phyloP scores from a whole-genome alignment of 1,284 basidiomycete genomes.

The Porphyrellus sp. region DNA sequence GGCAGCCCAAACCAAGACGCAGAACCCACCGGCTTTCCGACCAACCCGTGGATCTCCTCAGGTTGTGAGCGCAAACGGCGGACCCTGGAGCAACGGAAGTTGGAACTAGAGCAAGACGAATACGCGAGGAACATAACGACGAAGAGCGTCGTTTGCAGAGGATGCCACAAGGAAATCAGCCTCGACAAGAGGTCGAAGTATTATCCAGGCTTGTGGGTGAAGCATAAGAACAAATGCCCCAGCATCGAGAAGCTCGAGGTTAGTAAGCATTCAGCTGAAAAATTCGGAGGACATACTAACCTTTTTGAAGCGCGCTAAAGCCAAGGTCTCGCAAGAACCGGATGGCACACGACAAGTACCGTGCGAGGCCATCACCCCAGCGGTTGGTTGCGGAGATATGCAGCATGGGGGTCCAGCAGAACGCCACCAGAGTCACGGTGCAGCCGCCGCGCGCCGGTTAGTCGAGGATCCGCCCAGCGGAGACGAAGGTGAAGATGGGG shows the following conservation, averaged over 20 bases:
- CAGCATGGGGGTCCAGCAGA: background rate
- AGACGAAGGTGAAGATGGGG: conserved; percentile 18
- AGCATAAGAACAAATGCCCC: conserved; percentile 29
- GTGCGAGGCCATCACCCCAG: background rate
- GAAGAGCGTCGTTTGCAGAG: conserved; percentile 29
- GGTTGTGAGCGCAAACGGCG: conserved; percentile 33
- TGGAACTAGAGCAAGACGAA: conserved; percentile 31
- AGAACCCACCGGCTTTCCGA: conserved; percentile 1
- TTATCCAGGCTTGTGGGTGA: conserved; percentile 34
- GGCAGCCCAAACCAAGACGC: background rate
- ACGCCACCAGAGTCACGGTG: background rate
- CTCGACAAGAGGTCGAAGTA: conserved; percentile 36
- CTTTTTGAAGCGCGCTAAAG: conserved; percentile 18
- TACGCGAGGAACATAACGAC: conserved; percentile 24
- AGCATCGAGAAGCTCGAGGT: conserved; percentile 29
- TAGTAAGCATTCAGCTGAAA: conserved; percentile 10
- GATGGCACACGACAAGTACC: background rate
- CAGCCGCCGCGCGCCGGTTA: background rate
- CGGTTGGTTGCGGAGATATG: conserved; percentile 1
- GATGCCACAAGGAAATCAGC: conserved; percentile 31
- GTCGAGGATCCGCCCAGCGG: conserved; percentile 13
- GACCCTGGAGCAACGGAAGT: conserved; percentile 29
- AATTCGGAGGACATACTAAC: conserved; percentile 12
- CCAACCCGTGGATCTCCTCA: conserved; percentile 10
- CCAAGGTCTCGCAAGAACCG: background rate